phyloP scores from a whole-genome alignment of 2,329 filamentous ascomycete species.

The Epichloe uncinata region DNA sequence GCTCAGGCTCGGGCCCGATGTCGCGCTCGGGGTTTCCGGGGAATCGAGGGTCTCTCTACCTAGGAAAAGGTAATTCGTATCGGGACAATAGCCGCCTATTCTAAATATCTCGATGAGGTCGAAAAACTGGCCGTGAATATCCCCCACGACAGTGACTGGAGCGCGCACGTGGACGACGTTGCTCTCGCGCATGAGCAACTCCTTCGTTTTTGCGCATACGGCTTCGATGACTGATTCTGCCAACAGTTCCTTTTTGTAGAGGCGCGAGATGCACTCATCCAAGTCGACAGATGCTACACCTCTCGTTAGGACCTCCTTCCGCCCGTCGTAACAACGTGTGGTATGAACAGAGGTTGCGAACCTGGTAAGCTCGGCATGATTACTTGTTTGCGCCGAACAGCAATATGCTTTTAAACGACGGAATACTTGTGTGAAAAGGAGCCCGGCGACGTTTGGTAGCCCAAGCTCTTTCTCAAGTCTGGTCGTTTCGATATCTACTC shows the following conservation, averaged over 20 bases:
- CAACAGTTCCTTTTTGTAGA: conserved; percentile 94
- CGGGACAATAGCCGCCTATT: conserved; percentile 92
- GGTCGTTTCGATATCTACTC: conserved; percentile 20
- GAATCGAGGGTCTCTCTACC: conserved; percentile 36
- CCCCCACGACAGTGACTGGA: conserved; percentile 91
- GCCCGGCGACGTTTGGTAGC: background rate
- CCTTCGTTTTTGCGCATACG: conserved; percentile 98
- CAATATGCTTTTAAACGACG: background rate
- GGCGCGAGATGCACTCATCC: conserved; percentile 92
- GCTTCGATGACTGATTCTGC: conserved; percentile 97
- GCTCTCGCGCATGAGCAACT: conserved; percentile 98
- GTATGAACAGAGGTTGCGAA: conserved; percentile 19
- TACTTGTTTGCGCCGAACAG: background rate
- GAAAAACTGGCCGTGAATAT: conserved; percentile 98
- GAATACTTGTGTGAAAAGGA: too few species aligned
- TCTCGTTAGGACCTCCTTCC: background rate
- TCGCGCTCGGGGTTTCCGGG: background rate
- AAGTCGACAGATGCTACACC: conserved; percentile 79
- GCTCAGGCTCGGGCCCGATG: background rate
- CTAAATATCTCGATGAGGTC: conserved; percentile 99
- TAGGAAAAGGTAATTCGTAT: conserved; percentile 96
- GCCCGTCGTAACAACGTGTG: background rate
- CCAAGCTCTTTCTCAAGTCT: conserved; percentile 1
- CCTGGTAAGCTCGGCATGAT: conserved; percentile 45
- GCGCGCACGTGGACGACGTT: conserved; percentile 96